phyloP scores from a whole-genome alignment of 2,329 filamentous ascomycete species.

The Fusarium annulatum region DNA sequence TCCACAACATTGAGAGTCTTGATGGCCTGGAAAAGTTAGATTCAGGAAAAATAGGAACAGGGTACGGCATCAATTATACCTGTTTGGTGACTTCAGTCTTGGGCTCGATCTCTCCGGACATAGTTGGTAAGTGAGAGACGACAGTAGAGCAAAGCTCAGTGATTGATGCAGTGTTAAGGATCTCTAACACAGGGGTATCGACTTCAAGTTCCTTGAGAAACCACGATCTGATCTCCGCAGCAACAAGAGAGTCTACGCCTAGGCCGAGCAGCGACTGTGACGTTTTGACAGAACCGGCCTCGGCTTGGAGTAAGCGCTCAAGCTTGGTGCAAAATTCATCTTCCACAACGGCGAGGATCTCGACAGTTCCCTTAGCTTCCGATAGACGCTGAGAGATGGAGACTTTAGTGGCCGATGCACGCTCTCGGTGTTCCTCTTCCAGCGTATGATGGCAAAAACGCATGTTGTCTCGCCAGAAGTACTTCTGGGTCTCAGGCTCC shows the following conservation, averaged over 20 bases:
- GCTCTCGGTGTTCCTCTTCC: not conserved
- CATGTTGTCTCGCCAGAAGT: constrained; percentile 8
- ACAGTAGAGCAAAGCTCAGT: constrained; percentile 6
- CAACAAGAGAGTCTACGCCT: constrained; percentile 48
- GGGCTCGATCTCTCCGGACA: not conserved
- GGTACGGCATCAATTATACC: not conserved
- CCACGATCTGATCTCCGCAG: constrained; percentile 59
- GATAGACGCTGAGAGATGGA: not conserved
- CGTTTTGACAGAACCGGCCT: not conserved
- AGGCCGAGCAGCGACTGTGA: constrained; percentile 28
- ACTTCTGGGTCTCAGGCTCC: not conserved
- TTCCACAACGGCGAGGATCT: not conserved
- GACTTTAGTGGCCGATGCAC: not conserved
- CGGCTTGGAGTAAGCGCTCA: not conserved
- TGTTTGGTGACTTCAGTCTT: constrained; percentile 1
- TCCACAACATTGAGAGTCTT: not conserved
- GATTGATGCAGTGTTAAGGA: constrained; percentile 30
- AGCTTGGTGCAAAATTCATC: constrained; percentile 7
- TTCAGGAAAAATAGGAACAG: not conserved
- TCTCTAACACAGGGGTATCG: constrained; percentile 59
- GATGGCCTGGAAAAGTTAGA: not conserved
- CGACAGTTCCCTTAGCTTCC: not conserved
- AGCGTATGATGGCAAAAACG: not conserved
- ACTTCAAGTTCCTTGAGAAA: constrained; percentile 56
- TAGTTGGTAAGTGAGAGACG: constrained; percentile 3